These are phyloP conservation scores for Musa schizocarpa DNA, from an alignment of 176 grass and related monocot species.

Conservation along the genomic window DNA sequence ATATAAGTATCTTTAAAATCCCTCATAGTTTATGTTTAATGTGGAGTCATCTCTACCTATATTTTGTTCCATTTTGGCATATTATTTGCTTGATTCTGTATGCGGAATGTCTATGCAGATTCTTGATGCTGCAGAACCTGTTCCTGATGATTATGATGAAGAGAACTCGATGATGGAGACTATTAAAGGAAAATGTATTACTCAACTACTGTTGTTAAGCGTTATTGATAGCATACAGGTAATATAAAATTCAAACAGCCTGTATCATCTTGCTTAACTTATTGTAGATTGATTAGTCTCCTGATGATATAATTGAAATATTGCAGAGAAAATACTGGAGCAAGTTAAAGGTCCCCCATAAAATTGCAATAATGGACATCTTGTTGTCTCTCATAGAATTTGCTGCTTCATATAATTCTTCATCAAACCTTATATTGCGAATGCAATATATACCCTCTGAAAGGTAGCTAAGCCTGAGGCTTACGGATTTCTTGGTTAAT, in stretches of 20 bases:
- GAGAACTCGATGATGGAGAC: slow-evolving; percentile 74
- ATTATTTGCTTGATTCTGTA: slow-evolving; percentile 7
- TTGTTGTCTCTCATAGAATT: slow-evolving; percentile 91
- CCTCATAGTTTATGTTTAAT: background rate
- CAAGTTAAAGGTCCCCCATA: slow-evolving; percentile 56
- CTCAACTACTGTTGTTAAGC: slow-evolving; percentile 81
- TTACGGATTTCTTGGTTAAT: slow-evolving; percentile 6
- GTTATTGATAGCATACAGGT: slow-evolving; percentile 96
- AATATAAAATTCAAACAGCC: slow-evolving; percentile 8
- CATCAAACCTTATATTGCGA: slow-evolving; percentile 82
- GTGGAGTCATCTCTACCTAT: slow-evolving; percentile 22
- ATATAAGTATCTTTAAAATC: too few species aligned
- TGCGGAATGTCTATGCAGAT: slow-evolving; percentile 37
- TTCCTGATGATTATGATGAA: slow-evolving; percentile 59
- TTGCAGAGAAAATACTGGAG: slow-evolving; percentile 87
- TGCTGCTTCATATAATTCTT: slow-evolving; percentile 92
- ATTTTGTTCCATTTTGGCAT: slow-evolving; percentile 16
- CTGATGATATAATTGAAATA: slow-evolving; percentile 6
- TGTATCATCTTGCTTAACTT: slow-evolving; percentile 7
- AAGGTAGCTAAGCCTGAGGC: slow-evolving; percentile 39
- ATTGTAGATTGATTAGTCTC: background rate
- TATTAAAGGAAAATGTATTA: slow-evolving; percentile 95
- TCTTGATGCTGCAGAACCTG: slow-evolving; percentile 43
- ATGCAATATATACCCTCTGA: slow-evolving; percentile 87
- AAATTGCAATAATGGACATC: slow-evolving; percentile 86